A percentile compares a stretch with the other conserved stretches of the same genome.
Evolutionary conservation across 345 rosid genomes (phyloP).

Genomic region (Eucalyptus fibrosa): DNA sequence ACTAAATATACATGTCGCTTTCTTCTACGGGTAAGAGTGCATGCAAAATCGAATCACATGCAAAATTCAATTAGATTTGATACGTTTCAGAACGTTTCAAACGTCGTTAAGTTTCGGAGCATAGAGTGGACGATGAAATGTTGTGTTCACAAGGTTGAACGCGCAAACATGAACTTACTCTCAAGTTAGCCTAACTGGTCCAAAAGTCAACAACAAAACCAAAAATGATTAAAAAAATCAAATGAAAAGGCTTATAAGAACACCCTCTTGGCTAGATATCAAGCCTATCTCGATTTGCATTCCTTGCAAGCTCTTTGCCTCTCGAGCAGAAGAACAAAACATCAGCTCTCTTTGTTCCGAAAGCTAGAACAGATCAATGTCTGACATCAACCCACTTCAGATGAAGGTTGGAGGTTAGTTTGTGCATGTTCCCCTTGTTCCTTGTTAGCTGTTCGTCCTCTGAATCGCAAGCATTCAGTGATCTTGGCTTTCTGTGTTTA

Average conservation of each 20-base stretch:
- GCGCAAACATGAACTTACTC: background rate
- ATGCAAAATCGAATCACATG: background rate
- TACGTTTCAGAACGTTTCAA: background rate
- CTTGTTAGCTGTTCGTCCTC: background rate
- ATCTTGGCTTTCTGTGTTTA: background rate
- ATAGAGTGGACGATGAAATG: background rate
- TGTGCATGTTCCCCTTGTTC: background rate
- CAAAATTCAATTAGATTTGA: background rate
- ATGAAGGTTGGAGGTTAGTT: too few relatives aligned
- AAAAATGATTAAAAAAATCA: background rate
- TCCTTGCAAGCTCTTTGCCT: too few relatives aligned
- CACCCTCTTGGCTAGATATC: too few relatives aligned
- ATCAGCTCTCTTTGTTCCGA: too few relatives aligned
- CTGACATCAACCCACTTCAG: rapidly evolving
- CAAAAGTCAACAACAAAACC: background rate
- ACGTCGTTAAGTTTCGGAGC: background rate
- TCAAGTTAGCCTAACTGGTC: background rate
- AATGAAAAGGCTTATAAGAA: too few relatives aligned
- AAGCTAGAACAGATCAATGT: too few relatives aligned
- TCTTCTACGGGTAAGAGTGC: background rate
- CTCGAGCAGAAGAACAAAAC: too few relatives aligned
- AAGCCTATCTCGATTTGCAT: too few relatives aligned
- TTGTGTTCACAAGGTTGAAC: background rate
- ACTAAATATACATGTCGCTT: background rate
- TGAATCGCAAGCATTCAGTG: background rate